Evolutionary conservation across 1,284 basidiomycete species (phyloP).

Genomic region (Sporisorium scitamineum): DNA sequence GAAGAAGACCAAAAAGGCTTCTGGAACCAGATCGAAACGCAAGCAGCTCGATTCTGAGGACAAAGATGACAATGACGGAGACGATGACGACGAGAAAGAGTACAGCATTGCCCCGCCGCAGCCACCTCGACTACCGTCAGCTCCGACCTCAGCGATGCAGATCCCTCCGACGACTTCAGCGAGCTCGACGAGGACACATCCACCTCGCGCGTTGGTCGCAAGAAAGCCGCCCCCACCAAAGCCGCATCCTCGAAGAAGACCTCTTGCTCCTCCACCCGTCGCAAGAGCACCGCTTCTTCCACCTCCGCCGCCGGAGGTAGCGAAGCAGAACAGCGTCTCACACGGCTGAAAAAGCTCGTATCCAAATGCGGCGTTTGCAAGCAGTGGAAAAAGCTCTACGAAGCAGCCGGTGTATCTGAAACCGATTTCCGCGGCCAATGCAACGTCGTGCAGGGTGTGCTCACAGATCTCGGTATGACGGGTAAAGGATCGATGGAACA

Average conservation of each 20-base stretch:
- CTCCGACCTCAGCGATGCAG: neutral
- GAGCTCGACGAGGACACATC: conserved; percentile 47
- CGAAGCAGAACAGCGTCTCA: conserved; percentile 35
- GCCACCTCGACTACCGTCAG: neutral
- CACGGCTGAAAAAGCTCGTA: conserved; percentile 46
- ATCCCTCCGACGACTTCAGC: conserved; percentile 16
- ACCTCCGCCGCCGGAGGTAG: neutral
- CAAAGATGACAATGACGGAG: conserved; percentile 2
- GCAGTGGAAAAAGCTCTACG: conserved; percentile 51
- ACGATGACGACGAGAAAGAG: neutral
- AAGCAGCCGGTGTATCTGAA: conserved; percentile 16
- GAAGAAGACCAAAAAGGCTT: conserved; percentile 4
- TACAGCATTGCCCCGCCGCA: conserved; percentile 1
- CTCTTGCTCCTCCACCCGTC: neutral
- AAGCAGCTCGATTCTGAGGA: conserved; percentile 6
- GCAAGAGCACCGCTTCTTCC: neutral
- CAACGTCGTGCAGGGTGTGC: conserved; percentile 32
- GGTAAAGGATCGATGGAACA: conserved; percentile 43
- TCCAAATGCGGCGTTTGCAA: conserved; percentile 43
- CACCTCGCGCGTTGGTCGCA: conserved; percentile 8
- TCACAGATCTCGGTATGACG: conserved; percentile 42
- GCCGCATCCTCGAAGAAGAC: conserved; percentile 1
- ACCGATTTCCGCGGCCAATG: conserved; percentile 28
- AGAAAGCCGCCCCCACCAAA: conserved; percentile 8
- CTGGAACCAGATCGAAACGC: conserved; percentile 10